phyloP scores from a whole-genome alignment of 257 asterid genomes.

The Henckelia pumila region DNA sequence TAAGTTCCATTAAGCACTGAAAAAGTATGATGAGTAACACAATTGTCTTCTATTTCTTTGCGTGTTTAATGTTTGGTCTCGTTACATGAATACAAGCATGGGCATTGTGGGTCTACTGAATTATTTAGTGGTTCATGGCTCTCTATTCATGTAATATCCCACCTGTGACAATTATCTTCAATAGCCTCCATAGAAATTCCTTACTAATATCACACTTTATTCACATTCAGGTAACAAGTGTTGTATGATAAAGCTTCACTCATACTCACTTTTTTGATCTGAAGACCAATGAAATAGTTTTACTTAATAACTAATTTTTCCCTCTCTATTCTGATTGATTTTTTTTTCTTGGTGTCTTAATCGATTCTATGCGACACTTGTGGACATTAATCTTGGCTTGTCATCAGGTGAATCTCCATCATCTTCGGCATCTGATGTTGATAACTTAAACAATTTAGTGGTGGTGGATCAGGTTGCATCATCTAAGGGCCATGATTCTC shows the following conservation, averaged over 20 bases:
- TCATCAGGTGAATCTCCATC: conserved; percentile 89
- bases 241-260: not conserved
- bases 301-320: not conserved
- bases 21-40: not conserved
- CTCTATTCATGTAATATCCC: not conserved
- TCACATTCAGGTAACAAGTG: conserved; percentile 8
- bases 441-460: conserved; percentile 71
- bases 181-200: not conserved
- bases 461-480: conserved; percentile 51
- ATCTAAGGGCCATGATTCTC: conserved; percentile 59
- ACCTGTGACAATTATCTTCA: not conserved
- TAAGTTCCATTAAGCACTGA: not conserved
- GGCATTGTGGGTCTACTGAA: not conserved
- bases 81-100: not conserved
- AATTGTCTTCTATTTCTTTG: not conserved
- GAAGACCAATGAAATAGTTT: not conserved
- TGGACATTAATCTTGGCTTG: conserved; percentile 29
- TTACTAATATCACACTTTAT: not conserved
- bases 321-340: conserved; percentile 2
- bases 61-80: conserved; percentile 8
- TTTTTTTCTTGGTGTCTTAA: conserved; percentile 10
- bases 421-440: conserved; percentile 92
- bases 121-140: not conserved
- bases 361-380: conserved; percentile 16
- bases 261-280: conserved; percentile 1